Evolutionary conservation across 805 yeast genomes (phyloP).

Genomic region (Teunomyces lycoperdinae): DNA sequence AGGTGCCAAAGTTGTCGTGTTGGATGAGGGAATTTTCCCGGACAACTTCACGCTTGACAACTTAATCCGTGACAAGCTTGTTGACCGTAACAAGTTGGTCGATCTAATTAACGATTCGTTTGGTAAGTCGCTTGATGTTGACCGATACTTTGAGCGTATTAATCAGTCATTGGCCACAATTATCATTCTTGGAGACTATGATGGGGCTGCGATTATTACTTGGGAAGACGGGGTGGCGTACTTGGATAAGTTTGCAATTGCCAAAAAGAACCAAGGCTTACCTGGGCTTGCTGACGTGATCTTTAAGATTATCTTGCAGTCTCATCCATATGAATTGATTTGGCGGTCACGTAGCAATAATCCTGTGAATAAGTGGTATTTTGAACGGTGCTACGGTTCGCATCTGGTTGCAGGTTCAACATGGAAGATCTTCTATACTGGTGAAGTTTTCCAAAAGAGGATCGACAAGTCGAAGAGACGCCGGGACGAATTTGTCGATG

Average conservation of each 20-base stretch:
- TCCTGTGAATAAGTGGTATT: conserved; percentile 97
- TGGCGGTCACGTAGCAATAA: conserved; percentile 89
- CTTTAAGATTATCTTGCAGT: conserved; percentile 71
- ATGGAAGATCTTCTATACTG: conserved; percentile 43
- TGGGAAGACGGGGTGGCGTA: conserved; percentile 76
- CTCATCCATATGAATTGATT: conserved; percentile 68
- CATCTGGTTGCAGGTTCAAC: conserved; percentile 33
- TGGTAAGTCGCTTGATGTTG: conserved; percentile 59
- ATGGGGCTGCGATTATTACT: conserved; percentile 91
- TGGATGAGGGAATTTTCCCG: conserved; percentile 26
- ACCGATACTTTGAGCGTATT: conserved; percentile 66
- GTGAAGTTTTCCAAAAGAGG: conserved; percentile 37
- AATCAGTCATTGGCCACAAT: conserved; percentile 67
- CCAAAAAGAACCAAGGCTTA: conserved; percentile 79
- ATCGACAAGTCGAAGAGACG: conserved; percentile 19
- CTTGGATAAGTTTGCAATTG: conserved; percentile 91
- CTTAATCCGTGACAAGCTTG: conserved; percentile 32
- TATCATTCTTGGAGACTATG: conserved; percentile 89
- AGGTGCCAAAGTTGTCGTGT: conserved; percentile 61
- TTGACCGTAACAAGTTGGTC: conserved; percentile 59
- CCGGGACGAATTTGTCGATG: conserved; percentile 16
- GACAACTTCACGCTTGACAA: conserved; percentile 39
- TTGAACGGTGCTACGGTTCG: conserved; percentile 82
- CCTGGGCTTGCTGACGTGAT: conserved; percentile 92
- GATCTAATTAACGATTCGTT: conserved; percentile 76